Evolutionary conservation across 2,329 filamentous ascomycete species (phyloP).

Genomic region (Sarocladium oryzae): DNA sequence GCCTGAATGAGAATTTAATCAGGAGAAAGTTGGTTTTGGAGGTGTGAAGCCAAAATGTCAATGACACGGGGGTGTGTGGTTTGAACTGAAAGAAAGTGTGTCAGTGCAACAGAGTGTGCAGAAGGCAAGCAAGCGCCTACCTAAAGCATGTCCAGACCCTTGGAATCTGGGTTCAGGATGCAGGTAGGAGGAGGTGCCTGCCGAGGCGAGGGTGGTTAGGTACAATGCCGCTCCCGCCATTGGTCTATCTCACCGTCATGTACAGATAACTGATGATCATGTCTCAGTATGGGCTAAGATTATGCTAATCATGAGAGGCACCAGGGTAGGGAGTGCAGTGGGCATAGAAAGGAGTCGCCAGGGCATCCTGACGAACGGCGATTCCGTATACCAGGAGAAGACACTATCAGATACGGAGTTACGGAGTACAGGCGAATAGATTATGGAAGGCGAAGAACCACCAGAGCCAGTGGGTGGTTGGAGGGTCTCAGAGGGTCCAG

Average conservation of each 20-base stretch:
- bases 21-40: background rate
- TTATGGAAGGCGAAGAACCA: too few species aligned
- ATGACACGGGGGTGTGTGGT: background rate
- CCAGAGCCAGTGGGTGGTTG: background rate
- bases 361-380: too few species aligned
- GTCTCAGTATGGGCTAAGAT: background rate
- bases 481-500: background rate
- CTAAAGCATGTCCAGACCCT: too few species aligned
- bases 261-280: background rate
- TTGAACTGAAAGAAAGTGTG: background rate
- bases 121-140: too few species aligned
- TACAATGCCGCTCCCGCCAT: background rate
- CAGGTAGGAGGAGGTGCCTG: too few species aligned
- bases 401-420: too few species aligned
- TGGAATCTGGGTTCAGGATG: too few species aligned
- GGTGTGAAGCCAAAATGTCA: background rate
- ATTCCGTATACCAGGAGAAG: too few species aligned
- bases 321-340: too few species aligned
- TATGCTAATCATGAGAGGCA: conserved; percentile 3
- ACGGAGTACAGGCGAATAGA: too few species aligned
- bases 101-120: too few species aligned
- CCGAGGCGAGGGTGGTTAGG: background rate
- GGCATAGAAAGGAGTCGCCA: too few species aligned
- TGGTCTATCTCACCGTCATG: background rate
- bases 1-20: background rate